phyloP scores from a whole-genome alignment of 2,329 filamentous ascomycete species.

The Sporothrix phasma region DNA sequence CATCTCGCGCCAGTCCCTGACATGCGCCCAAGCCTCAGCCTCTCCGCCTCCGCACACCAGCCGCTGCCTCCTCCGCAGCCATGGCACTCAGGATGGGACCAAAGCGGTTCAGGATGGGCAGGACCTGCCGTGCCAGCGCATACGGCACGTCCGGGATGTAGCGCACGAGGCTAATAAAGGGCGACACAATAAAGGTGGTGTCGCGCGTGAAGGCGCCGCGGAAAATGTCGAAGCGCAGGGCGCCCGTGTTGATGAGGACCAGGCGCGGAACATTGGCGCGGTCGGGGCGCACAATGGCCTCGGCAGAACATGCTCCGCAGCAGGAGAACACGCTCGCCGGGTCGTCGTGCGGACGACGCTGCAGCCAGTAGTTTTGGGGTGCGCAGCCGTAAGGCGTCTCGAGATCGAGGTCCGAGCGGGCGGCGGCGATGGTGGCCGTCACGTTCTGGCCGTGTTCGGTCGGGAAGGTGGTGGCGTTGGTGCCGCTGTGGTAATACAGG shows the following conservation, averaged over 20 bases:
- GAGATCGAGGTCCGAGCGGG: slow-evolving; percentile 59
- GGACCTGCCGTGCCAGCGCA: slow-evolving; percentile 57
- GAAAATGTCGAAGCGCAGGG: slow-evolving; percentile 92
- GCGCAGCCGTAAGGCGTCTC: slow-evolving; percentile 75
- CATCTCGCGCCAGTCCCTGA: slow-evolving; percentile 37
- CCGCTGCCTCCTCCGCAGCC: slow-evolving; percentile 18
- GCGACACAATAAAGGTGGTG: slow-evolving; percentile 74
- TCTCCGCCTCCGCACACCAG: not conserved
- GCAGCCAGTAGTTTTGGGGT: slow-evolving; percentile 73
- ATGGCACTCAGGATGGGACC: slow-evolving; percentile 36
- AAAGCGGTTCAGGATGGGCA: slow-evolving; percentile 47
- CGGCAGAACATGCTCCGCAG: slow-evolving; percentile 69
- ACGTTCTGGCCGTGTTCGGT: slow-evolving; percentile 67
- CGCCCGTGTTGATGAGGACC: slow-evolving; percentile 78
- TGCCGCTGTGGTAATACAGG: slow-evolving; percentile 67
- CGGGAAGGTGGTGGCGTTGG: slow-evolving; percentile 61
- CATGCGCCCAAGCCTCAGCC: not conserved
- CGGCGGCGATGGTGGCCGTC: slow-evolving; percentile 57
- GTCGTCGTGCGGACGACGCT: slow-evolving; percentile 61
- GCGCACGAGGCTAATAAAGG: slow-evolving; percentile 71
- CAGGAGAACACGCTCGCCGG: slow-evolving; percentile 73
- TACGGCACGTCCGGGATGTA: slow-evolving; percentile 77
- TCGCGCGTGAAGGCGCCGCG: slow-evolving; percentile 84
- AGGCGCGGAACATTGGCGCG: slow-evolving; percentile 45
- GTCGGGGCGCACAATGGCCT: slow-evolving; percentile 48